Evolutionary conservation across 2,329 filamentous ascomycete genomes (phyloP).

Genomic region (Penicillium sp.): DNA sequence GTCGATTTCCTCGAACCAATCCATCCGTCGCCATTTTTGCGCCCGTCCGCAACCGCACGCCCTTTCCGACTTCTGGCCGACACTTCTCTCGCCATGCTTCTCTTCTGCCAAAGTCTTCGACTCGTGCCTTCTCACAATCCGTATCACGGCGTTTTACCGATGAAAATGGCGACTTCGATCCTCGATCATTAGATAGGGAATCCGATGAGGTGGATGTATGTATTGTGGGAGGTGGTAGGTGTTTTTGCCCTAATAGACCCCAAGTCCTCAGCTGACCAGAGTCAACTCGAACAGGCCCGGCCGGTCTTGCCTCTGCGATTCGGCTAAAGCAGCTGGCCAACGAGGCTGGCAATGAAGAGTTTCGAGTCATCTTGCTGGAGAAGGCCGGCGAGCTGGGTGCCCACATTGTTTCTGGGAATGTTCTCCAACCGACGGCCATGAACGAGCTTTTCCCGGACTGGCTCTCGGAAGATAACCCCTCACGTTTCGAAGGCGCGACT

Average conservation of each 20-base stretch:
- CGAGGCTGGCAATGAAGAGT: slow-evolving; percentile 90
- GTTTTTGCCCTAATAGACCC: not conserved
- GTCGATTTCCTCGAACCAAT: slow-evolving; percentile 26
- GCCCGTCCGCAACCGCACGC: slow-evolving; percentile 16
- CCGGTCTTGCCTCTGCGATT: slow-evolving; percentile 87
- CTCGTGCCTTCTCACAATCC: slow-evolving; percentile 44
- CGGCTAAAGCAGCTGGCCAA: slow-evolving; percentile 92
- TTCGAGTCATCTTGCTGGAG: slow-evolving; percentile 84
- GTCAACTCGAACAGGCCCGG: slow-evolving; percentile 46
- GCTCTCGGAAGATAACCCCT: slow-evolving; percentile 81
- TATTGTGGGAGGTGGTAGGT: slow-evolving; percentile 78
- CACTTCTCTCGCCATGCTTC: slow-evolving; percentile 18
- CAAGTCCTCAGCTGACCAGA: slow-evolving; percentile 44
- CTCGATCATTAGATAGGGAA: slow-evolving; percentile 68
- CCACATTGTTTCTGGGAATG: slow-evolving; percentile 92
- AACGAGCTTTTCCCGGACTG: slow-evolving; percentile 91
- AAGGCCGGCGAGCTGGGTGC: slow-evolving; percentile 93
- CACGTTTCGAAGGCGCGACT: slow-evolving; percentile 80
- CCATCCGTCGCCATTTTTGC: slow-evolving; percentile 18
- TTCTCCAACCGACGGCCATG: slow-evolving; percentile 82
- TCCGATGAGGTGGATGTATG: slow-evolving; percentile 92
- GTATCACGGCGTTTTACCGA: slow-evolving; percentile 39
- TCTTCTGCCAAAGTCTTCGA: slow-evolving; percentile 27
- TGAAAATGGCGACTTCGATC: slow-evolving; percentile 58
- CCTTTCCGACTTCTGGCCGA: slow-evolving; percentile 17